Conservation (phyloP, 805 yeast genomes). For the Starmerella stigmatis region DNA sequence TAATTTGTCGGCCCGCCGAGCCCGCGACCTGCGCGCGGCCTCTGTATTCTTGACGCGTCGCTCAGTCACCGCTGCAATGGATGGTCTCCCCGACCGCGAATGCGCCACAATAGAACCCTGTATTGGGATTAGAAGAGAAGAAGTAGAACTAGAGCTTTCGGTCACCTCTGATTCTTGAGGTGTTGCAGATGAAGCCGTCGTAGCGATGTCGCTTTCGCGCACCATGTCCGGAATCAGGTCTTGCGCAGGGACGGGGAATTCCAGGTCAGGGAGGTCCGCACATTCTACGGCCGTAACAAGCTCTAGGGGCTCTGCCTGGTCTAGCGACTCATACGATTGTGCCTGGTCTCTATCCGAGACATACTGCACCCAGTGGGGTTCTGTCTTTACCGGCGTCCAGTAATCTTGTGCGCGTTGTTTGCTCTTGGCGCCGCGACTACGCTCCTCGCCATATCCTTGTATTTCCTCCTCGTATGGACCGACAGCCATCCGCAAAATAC, state of each 20-base stretch:
- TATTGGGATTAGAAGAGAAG: constrained; percentile 15
- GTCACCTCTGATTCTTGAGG: neutral
- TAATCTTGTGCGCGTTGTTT: neutral
- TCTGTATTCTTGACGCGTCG: constrained; percentile 79
- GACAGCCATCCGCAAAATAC: neutral
- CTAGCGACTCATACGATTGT: neutral
- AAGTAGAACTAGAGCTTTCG: no score
- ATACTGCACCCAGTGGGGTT: constrained; percentile 2
- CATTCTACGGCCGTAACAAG: constrained; percentile 6
- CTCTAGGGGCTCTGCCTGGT: constrained; percentile 10
- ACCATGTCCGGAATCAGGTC: constrained; percentile 20
- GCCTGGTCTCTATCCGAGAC: neutral
- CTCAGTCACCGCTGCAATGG: constrained; percentile 17
- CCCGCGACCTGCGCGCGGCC: constrained; percentile 92
- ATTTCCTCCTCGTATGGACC: neutral
- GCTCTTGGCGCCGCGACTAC: neutral
- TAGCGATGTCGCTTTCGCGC: constrained; percentile 10
- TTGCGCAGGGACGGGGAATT: constrained; percentile 19
- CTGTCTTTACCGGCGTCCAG: neutral
- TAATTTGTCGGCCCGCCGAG: constrained; percentile 38
- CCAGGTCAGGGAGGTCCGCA: constrained; percentile 16
- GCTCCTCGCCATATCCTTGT: neutral
- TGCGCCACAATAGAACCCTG: constrained; percentile 17
- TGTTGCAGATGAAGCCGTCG: neutral
- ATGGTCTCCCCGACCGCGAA: constrained; percentile 12